Evolutionary conservation across 352 stramenopile genomes (phyloP).

Genomic region (Phytophthora pseudosyringae): DNA sequence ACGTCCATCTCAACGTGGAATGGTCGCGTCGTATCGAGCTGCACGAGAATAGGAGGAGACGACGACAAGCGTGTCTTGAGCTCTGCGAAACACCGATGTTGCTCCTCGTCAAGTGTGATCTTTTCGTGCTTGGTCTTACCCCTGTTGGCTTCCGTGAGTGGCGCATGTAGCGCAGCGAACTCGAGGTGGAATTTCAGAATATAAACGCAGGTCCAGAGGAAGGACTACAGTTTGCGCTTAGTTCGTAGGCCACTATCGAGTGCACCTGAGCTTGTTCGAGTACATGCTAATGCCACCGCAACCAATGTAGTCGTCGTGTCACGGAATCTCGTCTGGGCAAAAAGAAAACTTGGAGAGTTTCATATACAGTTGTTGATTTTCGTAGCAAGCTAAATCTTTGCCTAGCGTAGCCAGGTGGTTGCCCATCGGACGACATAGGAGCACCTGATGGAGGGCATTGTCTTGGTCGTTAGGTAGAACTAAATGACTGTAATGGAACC

Average conservation of each 20-base stretch:
- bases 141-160: not conserved
- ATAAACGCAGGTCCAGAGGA: slow-evolving; percentile 13
- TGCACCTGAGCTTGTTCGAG: slow-evolving; percentile 2
- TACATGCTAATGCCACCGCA: slow-evolving; percentile 9
- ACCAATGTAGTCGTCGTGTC: slow-evolving; percentile 30
- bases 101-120: too few species aligned
- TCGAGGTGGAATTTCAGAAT: slow-evolving; percentile 4
- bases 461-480: too few species aligned
- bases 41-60: too few species aligned
- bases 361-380: not conserved
- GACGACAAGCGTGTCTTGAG: too few species aligned
- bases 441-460: not conserved
- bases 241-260: slow-evolving; percentile 4
- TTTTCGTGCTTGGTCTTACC: too few species aligned
- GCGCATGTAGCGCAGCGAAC: not conserved
- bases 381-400: too few species aligned
- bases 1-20: too few species aligned
- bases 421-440: too few species aligned
- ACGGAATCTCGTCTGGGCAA: not conserved
- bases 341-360: not conserved
- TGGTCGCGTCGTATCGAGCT: too few species aligned
- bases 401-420: too few species aligned
- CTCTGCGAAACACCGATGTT: too few species aligned
- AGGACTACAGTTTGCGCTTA: slow-evolving; percentile 8
- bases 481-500: too few species aligned